Evolutionary conservation across 2,329 filamentous ascomycete genomes (phyloP).

Genomic region (Pestalotiopsis sp.): DNA sequence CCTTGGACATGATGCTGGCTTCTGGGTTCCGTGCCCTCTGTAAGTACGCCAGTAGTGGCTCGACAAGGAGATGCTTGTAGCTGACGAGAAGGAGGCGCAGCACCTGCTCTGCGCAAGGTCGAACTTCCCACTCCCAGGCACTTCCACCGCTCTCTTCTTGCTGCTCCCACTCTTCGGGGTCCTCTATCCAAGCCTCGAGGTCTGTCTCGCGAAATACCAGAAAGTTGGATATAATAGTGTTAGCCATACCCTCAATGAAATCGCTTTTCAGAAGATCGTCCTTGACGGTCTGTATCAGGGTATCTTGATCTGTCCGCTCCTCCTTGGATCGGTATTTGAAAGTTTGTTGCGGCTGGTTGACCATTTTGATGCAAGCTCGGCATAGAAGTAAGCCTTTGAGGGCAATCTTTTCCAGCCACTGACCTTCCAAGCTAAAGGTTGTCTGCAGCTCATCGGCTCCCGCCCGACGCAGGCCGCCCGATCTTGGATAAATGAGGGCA

Average conservation of each 20-base stretch:
- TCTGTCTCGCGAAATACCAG: constrained; percentile 86
- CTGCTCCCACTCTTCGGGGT: constrained; percentile 94
- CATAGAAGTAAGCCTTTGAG: constrained; percentile 82
- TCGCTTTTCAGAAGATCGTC: constrained; percentile 72
- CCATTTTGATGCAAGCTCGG: constrained; percentile 80
- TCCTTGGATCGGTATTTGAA: constrained; percentile 80
- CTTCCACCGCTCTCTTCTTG: constrained; percentile 82
- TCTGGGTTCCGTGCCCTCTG: constrained; percentile 68
- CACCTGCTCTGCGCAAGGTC: constrained; percentile 89
- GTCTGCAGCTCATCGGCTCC: constrained; percentile 27
- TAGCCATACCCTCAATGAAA: constrained; percentile 79
- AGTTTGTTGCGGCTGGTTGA: constrained; percentile 75
- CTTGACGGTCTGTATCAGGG: constrained; percentile 70
- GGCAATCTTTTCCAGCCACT: constrained; percentile 75
- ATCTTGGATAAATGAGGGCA: constrained; percentile 70
- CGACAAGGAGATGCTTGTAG: constrained; percentile 79
- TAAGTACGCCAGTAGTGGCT: constrained; percentile 82
- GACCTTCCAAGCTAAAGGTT: constrained; percentile 56
- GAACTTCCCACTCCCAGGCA: constrained; percentile 88
- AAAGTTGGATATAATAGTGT: constrained; percentile 80
- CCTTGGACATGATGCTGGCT: constrained; percentile 77
- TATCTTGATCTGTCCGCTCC: constrained; percentile 73
- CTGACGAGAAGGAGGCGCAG: constrained; percentile 89
- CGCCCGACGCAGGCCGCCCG: constrained; percentile 53
- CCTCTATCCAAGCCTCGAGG: constrained; percentile 88